Evolutionary conservation across 805 yeast genomes (phyloP), one percentile per base, ranked within the genome.

Genomic region (Millerago galiae): DNA sequence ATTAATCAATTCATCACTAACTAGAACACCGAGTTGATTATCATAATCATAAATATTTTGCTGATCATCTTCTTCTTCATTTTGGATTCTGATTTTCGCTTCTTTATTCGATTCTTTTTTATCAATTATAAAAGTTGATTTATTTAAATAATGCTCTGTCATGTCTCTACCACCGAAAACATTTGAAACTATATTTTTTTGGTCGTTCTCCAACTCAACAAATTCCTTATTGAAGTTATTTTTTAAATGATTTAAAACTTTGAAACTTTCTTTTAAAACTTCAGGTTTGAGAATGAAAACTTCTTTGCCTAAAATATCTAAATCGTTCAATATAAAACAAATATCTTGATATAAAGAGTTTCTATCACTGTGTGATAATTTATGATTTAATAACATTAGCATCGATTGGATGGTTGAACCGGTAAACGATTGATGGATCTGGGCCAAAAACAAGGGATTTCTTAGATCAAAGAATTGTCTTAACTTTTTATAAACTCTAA

Each of bases 341-440:
- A 58, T 53, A 37, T 58, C 61, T n/a, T 41, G 43, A 39, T 52
- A 51, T 27, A 57, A 25, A 1, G 52, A 48, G 28, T 49, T 45
- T 34, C 50, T 49, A 17, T 56, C 60, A 32, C 34, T 39, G 12
- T 40, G 13, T 2, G 55, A 40, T 33, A 54, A 38, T n/a, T 49
- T 47, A 11, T 43, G 40, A 34, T 51, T 50, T 26, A 60, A 43
- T 34, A 61, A 35, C 4, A 62, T 34, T 47, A 62, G 46, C 55
- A 61, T 56, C 2, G 63, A 55, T 42, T 60, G 66, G 11, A 60
- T 52, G 24, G 61, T 55, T 2, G 63, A 51, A 3, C 65, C 63
- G 8, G 65, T 55, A 46, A 60, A 62, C 0, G 59, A 30, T 38
- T 62, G 66, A 39, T 62, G 61, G 13, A 61, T 60, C 43, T 58